Base-by-base conservation (phyloP, 129 eudicot species). In the Scalesia atractyloides region DNA sequence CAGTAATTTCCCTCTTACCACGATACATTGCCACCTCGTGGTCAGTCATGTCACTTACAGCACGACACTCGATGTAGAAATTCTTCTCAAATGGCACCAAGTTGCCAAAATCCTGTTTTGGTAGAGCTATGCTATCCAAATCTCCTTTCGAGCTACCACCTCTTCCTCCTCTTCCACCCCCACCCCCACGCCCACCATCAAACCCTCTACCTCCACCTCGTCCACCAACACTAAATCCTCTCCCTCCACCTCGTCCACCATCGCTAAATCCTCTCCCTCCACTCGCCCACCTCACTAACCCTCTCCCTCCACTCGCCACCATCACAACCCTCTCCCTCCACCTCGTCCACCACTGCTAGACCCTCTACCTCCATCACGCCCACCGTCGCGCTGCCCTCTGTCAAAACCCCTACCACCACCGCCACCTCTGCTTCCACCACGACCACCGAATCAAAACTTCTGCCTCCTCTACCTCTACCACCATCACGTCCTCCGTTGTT, bases 41-140 rank as follows among this genome's bases (percentile, higher is more conserved):
- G 12, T 90, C 97, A 41, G 75, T 82, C 97, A 94, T 88, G 62
- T 87, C 88, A 24, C 84, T 76, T 49, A 95, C 96, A 18, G 93
- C 72, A 1, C 81, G 86, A 72, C 79, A 81, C 85, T 95, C 97
- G 9, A 84, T 66, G 69, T 95, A 95, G 59, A 95, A 95, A 53
- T 85, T 85, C 87, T 95, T 95, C 83, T 78, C 88, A 73, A 95
- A 90, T 13, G 93, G 88, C 9, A 95, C 92, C 88, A 90, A 76
- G 50, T 87, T 83, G 54, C 88, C 81, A 83, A 95, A 95, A 78
- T 95, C 94, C 54, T 83, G 99, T 76, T 80, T 95, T 6, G 97
- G 97, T 78, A 95, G 89, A 68, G 97, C 44, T 69, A 95, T 85
- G 47, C 62, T 83, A 74, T 95, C 85, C 64, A 95, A 80, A 69